phyloP scores from a whole-genome alignment of 768 basidiomycete species.

The Collybia sp. region DNA sequence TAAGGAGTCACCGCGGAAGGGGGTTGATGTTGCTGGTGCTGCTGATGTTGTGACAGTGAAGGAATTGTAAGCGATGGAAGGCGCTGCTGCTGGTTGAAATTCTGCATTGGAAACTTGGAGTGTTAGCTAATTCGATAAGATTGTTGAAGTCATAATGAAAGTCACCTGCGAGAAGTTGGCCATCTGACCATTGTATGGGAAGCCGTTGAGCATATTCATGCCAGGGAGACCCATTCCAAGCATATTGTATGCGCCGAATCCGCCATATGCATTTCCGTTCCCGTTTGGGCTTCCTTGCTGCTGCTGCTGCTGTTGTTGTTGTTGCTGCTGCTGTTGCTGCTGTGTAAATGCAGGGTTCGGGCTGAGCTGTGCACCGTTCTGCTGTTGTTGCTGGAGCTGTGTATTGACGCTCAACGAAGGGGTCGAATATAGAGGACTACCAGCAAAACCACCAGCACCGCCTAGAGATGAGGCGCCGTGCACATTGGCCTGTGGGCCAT shows the following conservation, averaged over 20 bases:
- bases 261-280: constrained; percentile 49
- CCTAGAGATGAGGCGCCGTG: constrained; percentile 48
- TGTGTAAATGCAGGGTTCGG: constrained; percentile 61
- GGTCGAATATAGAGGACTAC: constrained; percentile 68
- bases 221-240: constrained; percentile 76
- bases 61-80: constrained; percentile 70
- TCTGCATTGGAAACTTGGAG: constrained; percentile 25
- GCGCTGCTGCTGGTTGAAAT: constrained; percentile 46
- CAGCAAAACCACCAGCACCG: constrained; percentile 38
- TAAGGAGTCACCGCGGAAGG: constrained; percentile 60
- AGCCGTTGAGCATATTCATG: constrained; percentile 68
- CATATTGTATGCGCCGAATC: constrained; percentile 71
- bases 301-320: constrained; percentile 34
- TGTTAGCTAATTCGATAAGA: constrained; percentile 4
- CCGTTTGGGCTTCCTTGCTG: constrained; percentile 37
- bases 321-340: constrained; percentile 35
- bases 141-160: constrained; percentile 5
- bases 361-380: constrained; percentile 57
- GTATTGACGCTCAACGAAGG: constrained; percentile 70
- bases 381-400: constrained; percentile 44
- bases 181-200: constrained; percentile 70
- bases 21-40: too few relatives aligned
- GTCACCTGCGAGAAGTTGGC: constrained; percentile 63
- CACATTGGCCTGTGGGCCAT: constrained; percentile 69
- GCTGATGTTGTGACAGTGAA: too few relatives aligned